Base-by-base conservation (phyloP, 2,329 filamentous ascomycete species). In the Incumbomyces lentus region DNA sequence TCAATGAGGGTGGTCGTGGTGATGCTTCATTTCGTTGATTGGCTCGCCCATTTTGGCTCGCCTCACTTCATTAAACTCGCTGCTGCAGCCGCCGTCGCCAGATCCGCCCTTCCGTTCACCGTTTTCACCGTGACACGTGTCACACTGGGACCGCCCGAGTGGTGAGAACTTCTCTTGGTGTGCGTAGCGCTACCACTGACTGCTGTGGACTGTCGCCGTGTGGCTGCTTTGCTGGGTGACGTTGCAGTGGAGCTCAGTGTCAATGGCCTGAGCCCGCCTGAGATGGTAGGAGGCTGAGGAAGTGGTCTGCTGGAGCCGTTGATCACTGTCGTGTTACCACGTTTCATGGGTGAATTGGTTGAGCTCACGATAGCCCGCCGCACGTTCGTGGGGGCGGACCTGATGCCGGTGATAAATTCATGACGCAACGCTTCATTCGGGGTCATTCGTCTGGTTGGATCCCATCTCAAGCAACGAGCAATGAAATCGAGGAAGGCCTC, bases 401-500 rank as follows among this genome's bases (percentile, higher is more conserved):
- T 93, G 58, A 84, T 73, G 19, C 89, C 87, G 1, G 87, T 95
- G 59, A 98, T 84, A 64, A 95, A 98, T 59, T 95, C 89, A 65
- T 98, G 92, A 26, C 82, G 79, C 56, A 94, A 76, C 3, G 92
- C 92, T 57, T 98, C 92, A 57, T 95, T 86, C 0, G 92, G 92
- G 59, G 84, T 92, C 65, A 98, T 73, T 39, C 92, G 83, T 49
- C 89, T 80, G 48, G 94, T 84, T 1, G 92, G 92, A 60, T 98
- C 92, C 92, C 92, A 98, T 44, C 90, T 81, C 42, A 98, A 74
- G 64, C 92, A 98, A 44, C 86, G 81, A 2, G 83, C 64, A 49
- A 98, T 75, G 65, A 98, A 98, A 64, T 98, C 92, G 5, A 98
- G 70, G 71, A 98, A 98, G 0, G 86, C 75, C 52, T 96, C 90